Evolutionary conservation across 2,329 filamentous ascomycete species (phyloP).

Genomic region (Cladosporium austrohemisphaericum): DNA sequence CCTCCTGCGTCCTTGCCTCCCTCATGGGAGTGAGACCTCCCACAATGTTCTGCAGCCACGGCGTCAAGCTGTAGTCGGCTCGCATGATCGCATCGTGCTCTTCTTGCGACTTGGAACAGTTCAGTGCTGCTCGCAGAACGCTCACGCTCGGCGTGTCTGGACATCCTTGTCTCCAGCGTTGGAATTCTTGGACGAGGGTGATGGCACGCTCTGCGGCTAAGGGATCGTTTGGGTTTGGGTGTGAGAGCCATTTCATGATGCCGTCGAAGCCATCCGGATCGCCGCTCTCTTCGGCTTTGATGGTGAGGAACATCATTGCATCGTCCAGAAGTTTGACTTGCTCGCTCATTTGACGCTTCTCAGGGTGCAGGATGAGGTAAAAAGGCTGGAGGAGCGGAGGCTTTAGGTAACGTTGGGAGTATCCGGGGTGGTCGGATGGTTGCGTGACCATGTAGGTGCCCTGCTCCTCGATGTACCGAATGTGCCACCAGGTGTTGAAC

Average conservation of each 20-base stretch:
- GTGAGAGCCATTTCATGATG: not conserved
- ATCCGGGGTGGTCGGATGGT: not conserved
- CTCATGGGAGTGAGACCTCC: not conserved
- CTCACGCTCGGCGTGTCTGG: not conserved
- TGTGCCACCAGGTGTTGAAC: constrained; percentile 10
- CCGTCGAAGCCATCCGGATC: not conserved
- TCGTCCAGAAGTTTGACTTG: constrained; percentile 2
- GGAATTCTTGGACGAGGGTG: constrained; percentile 4
- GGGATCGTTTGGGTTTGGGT: not conserved
- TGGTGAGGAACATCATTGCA: constrained; percentile 5
- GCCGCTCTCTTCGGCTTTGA: constrained; percentile 3
- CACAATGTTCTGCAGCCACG: not conserved
- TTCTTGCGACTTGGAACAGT: not conserved
- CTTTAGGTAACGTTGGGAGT: not conserved
- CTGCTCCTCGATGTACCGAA: not conserved
- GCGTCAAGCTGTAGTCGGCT: constrained; percentile 2
- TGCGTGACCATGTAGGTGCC: not conserved
- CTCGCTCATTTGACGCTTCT: constrained; percentile 6
- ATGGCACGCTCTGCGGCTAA: not conserved
- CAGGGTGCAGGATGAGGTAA: constrained; percentile 1
- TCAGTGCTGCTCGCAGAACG: not conserved
- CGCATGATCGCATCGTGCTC: constrained; percentile 3
- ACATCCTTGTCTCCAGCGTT: constrained; percentile 3
- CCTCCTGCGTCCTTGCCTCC: not conserved
- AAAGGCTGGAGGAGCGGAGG: not conserved